Conservation (phyloP, 2,329 filamentous ascomycete species). For the Fusarium acutatum region DNA sequence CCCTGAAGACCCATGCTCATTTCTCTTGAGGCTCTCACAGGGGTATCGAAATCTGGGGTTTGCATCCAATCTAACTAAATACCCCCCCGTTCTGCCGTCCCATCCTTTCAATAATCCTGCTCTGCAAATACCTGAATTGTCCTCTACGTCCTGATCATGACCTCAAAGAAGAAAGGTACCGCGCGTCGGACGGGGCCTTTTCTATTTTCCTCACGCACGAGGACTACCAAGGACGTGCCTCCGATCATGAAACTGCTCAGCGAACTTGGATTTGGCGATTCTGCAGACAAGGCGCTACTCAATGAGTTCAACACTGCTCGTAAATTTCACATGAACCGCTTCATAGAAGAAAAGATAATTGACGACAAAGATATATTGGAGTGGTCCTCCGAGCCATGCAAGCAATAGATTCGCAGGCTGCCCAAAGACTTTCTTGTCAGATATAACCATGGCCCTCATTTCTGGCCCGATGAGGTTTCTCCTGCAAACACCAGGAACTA, state of each 20-base stretch:
- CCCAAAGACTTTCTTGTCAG: not conserved
- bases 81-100: not conserved
- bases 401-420: not conserved
- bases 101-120: not conserved
- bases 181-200: not conserved
- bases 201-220: not conserved
- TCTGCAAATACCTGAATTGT: not conserved
- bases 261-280: slow-evolving; percentile 1
- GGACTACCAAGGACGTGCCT: not conserved
- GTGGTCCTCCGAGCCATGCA: not conserved
- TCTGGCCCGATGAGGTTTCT: slow-evolving; percentile 12
- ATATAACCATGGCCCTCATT: not conserved
- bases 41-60: not conserved
- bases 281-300: not conserved
- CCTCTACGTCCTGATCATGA: not conserved
- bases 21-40: not conserved
- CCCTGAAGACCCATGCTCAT: not conserved
- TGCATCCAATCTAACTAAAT: not conserved
- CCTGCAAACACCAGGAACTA: not conserved
- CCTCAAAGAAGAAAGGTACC: not conserved
- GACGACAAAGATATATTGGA: not conserved
- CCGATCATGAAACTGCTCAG: not conserved
- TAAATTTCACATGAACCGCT: not conserved
- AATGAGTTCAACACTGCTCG: not conserved
- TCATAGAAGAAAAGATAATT: not conserved